These are phyloP conservation scores for Apiospora arundinis DNA, from an alignment of 2,329 filamentous ascomycete species.

Conservation along the genomic window DNA sequence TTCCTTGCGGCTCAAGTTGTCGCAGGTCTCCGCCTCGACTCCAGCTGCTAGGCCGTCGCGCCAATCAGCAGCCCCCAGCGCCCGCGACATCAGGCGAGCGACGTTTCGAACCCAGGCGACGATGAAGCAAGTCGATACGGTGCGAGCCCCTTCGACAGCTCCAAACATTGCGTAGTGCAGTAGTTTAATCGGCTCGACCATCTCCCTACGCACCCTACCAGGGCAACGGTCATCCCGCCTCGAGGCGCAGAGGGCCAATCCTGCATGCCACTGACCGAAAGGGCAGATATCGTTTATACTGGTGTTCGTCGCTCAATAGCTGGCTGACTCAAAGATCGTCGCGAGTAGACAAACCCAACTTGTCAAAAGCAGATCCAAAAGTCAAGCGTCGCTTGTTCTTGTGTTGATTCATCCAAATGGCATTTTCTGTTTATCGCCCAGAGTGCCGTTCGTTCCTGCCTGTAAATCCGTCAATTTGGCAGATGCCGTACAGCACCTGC, in stretches of 20 bases:
- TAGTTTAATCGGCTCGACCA: conserved; percentile 18
- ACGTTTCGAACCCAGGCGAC: conserved; percentile 46
- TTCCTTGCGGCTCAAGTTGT: conserved; percentile 44
- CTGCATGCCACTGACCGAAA: not conserved
- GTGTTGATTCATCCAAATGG: too few species aligned
- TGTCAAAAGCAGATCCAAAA: too few species aligned
- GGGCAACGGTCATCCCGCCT: not conserved
- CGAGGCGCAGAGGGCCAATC: not conserved
- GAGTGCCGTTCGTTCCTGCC: too few species aligned
- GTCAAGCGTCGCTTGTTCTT: too few species aligned
- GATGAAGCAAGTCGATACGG: conserved; percentile 48
- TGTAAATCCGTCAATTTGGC: too few species aligned
- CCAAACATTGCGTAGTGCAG: not conserved
- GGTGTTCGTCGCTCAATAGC: not conserved
- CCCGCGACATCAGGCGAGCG: conserved; percentile 40
- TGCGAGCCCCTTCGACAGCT: conserved; percentile 28
- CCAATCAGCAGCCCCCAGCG: conserved; percentile 33
- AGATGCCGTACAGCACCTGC: too few species aligned
- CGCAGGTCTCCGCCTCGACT: conserved; percentile 34
- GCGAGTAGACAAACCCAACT: not conserved
- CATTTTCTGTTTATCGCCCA: too few species aligned
- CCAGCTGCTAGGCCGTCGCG: conserved; percentile 8
- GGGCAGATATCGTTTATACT: conserved; percentile 2
- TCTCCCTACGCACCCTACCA: not conserved
- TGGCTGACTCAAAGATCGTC: not conserved